Percentiles rank a stretch among this genome's conserved stretches.
These are phyloP conservation scores for Dactylellina cionopaga DNA, from an alignment of 2,329 filamentous ascomycete genomes.

Conservation along the genomic window DNA sequence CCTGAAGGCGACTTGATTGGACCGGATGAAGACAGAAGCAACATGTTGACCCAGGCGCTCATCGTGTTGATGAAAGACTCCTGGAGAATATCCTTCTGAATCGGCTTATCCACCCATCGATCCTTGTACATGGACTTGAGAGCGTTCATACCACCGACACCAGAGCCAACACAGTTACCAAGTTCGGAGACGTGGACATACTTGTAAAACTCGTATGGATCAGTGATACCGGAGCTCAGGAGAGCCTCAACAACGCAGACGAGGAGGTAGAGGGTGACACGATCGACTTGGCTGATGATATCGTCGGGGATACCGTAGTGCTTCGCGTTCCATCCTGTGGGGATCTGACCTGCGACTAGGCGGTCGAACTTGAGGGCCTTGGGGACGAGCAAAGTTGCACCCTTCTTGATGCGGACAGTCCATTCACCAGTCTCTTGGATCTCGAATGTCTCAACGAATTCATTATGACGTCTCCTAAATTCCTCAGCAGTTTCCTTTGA, in stretches of 20 bases:
- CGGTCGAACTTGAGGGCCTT: slow-evolving; percentile 98
- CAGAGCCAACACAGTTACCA: slow-evolving; percentile 97
- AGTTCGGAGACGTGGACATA: slow-evolving; percentile 98
- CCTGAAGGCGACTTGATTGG: slow-evolving; percentile 98
- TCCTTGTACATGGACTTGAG: slow-evolving; percentile 98
- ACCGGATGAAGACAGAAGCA: slow-evolving; percentile 93
- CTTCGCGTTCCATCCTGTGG: slow-evolving; percentile 96
- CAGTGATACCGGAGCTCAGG: slow-evolving; percentile 91
- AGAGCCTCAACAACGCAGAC: slow-evolving; percentile 93
- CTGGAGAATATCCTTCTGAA: slow-evolving; percentile 98
- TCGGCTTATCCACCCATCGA: slow-evolving; percentile 92
- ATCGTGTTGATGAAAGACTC: slow-evolving; percentile 99
- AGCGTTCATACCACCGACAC: slow-evolving; percentile 93
- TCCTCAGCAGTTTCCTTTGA: slow-evolving; percentile 97
- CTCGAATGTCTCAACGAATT: slow-evolving; percentile 97
- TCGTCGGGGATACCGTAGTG: slow-evolving; percentile 96
- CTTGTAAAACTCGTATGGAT: slow-evolving; percentile 99
- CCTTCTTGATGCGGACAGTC: slow-evolving; percentile 93
- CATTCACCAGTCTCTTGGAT: slow-evolving; percentile 93
- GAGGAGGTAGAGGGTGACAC: slow-evolving; percentile 92
- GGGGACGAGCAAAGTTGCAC: slow-evolving; percentile 91
- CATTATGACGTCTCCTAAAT: slow-evolving; percentile 95
- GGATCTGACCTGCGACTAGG: slow-evolving; percentile 94
- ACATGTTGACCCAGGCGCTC: slow-evolving; percentile 99
- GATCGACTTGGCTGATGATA: slow-evolving; percentile 96